phyloP scores from a whole-genome alignment of 768 basidiomycete species.

The Pleurotus tuber-regium region DNA sequence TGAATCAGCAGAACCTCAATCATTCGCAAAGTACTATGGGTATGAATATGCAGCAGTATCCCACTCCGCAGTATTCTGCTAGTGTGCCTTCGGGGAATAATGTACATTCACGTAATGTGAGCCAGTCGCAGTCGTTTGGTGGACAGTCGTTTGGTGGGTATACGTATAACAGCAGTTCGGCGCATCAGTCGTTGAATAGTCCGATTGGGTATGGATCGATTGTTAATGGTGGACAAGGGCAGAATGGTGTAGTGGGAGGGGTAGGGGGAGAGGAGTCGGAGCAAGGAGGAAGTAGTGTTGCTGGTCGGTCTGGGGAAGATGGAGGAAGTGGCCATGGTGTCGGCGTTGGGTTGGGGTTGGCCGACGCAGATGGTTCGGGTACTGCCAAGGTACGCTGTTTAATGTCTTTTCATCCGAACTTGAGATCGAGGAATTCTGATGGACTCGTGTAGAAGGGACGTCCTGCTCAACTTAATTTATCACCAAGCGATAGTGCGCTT shows the following conservation, averaged over 20 bases:
- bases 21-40: constrained; percentile 9
- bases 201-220: constrained; percentile 23
- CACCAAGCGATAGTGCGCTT: constrained; percentile 62
- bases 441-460: constrained; percentile 34
- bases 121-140: constrained; percentile 35
- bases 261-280: too few relatives aligned
- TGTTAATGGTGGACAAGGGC: constrained; percentile 5
- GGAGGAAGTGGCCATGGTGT: background rate
- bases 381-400: constrained; percentile 17
- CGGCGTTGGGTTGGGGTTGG: constrained; percentile 15
- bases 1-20: constrained; percentile 20
- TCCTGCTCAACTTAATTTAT: constrained; percentile 50
- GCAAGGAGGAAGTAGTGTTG: background rate
- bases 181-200: constrained; percentile 43
- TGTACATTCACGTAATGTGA: constrained; percentile 38
- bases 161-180: constrained; percentile 28
- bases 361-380: constrained; percentile 13
- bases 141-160: constrained; percentile 29
- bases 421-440: background rate
- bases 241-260: too few relatives aligned
- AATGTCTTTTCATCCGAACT: background rate
- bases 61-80: constrained; percentile 8
- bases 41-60: constrained; percentile 9
- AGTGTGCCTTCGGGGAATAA: background rate
- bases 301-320: background rate